These are phyloP conservation scores for Stephanodiscus triporus DNA, from an alignment of 108 stramenopile genomes.

Conservation along the genomic window DNA sequence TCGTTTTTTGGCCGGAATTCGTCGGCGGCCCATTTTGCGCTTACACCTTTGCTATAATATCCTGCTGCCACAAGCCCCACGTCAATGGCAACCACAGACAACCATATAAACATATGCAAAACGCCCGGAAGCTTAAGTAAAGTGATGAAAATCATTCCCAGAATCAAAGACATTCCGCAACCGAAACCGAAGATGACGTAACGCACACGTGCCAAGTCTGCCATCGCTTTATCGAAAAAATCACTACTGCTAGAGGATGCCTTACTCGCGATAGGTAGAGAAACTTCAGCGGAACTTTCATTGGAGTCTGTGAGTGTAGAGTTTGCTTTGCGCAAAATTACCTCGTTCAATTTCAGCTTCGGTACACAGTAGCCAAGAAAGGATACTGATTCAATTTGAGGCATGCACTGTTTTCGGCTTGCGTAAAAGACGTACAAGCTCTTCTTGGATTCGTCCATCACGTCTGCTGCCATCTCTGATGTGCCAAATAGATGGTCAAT, in stretches of 20 bases:
- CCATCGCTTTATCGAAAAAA: constrained; percentile 29
- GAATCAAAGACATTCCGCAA: constrained; percentile 58
- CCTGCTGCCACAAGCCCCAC: constrained; percentile 58
- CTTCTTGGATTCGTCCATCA: constrained; percentile 12
- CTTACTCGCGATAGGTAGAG: constrained; percentile 5
- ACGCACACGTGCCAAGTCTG: constrained; percentile 54
- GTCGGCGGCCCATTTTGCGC: constrained; percentile 55
- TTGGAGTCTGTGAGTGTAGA: constrained; percentile 4
- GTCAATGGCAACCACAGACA: constrained; percentile 60
- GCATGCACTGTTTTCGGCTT: constrained; percentile 34
- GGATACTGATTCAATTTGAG: constrained; percentile 11
- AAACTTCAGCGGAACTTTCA: background rate
- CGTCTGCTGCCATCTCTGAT: constrained; percentile 5
- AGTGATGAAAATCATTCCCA: constrained; percentile 70
- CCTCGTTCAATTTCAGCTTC: constrained; percentile 11
- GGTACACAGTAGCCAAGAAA: constrained; percentile 28
- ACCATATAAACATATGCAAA: constrained; percentile 76
- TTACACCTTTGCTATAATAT: constrained; percentile 40
- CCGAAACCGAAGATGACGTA: constrained; percentile 72
- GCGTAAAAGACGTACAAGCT: constrained; percentile 28
- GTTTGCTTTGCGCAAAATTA: background rate
- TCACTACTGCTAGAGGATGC: constrained; percentile 9
- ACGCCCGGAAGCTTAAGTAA: constrained; percentile 80
- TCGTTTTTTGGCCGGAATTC: constrained; percentile 3
- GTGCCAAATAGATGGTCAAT: constrained; percentile 19